Percentiles rank a stretch among this genome's conserved stretches.
These are phyloP conservation scores for Durotheca rogersii DNA, from an alignment of 495 filamentous ascomycete species.

Conservation along the genomic window DNA sequence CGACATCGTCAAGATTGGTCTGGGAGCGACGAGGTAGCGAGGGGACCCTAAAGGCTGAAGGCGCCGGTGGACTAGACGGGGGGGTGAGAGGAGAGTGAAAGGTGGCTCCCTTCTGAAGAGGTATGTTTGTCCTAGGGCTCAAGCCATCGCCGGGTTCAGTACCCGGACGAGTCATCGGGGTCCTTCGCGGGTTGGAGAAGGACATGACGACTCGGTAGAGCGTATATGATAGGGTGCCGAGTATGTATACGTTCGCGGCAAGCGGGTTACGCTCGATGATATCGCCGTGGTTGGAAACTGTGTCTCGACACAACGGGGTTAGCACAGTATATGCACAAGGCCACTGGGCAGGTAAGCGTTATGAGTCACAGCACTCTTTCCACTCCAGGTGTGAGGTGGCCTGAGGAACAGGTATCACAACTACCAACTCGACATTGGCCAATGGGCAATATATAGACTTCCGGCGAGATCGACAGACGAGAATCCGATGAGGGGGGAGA, in stretches of 20 bases:
- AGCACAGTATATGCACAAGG: slow-evolving; percentile 32
- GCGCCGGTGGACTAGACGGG: slow-evolving; percentile 43
- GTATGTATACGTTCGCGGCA: slow-evolving; percentile 31
- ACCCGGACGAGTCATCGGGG: slow-evolving; percentile 49
- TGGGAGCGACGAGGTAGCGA: slow-evolving; percentile 60
- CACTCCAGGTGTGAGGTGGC: slow-evolving; percentile 24
- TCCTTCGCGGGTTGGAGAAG: slow-evolving; percentile 52
- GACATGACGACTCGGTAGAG: slow-evolving; percentile 49
- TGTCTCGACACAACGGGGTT: slow-evolving; percentile 28
- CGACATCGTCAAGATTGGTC: slow-evolving; percentile 62
- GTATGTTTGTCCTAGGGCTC: slow-evolving; percentile 53
- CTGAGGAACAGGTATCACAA: slow-evolving; percentile 29
- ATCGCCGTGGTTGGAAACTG: slow-evolving; percentile 31
- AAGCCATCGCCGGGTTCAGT: slow-evolving; percentile 39
- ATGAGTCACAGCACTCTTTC: slow-evolving; percentile 37
- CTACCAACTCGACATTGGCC: slow-evolving; percentile 33
- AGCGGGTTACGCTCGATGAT: slow-evolving; percentile 11
- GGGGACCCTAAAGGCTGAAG: slow-evolving; percentile 48
- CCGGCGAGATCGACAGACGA: slow-evolving; percentile 3
- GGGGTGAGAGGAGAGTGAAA: slow-evolving; percentile 58
- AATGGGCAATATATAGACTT: slow-evolving; percentile 27
- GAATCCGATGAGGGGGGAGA: slow-evolving; percentile 16
- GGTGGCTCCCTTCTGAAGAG: slow-evolving; percentile 63
- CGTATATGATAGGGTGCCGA: slow-evolving; percentile 25
- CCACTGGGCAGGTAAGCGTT: slow-evolving; percentile 28